Evolutionary conservation across 768 basidiomycete species (phyloP).

Genomic region (Leccinum incarnatum): DNA sequence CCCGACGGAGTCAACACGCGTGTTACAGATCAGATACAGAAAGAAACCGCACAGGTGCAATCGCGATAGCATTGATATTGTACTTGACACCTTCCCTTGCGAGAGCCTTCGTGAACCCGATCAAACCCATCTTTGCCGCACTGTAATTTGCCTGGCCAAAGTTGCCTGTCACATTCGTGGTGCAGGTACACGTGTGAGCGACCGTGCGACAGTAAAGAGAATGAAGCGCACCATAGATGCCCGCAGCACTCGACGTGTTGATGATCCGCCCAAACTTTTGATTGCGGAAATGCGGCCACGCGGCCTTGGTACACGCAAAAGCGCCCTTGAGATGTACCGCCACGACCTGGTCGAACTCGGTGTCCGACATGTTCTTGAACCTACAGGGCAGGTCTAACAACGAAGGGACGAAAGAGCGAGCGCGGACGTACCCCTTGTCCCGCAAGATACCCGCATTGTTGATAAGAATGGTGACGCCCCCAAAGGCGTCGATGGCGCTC

Average conservation of each 20-base stretch:
- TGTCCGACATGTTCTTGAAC: slow-evolving; percentile 97
- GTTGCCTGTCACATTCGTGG: slow-evolving; percentile 54
- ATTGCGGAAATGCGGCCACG: slow-evolving; percentile 93
- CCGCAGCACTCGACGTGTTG: slow-evolving; percentile 94
- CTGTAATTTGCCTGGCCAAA: slow-evolving; percentile 98
- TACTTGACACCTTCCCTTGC: slow-evolving; percentile 92
- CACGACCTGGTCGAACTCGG: slow-evolving; percentile 87
- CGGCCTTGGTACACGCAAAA: slow-evolving; percentile 89
- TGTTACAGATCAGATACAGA: background rate
- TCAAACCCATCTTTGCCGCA: slow-evolving; percentile 95
- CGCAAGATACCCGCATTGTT: slow-evolving; percentile 95
- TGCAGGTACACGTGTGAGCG: background rate
- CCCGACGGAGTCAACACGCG: background rate
- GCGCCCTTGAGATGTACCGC: slow-evolving; percentile 94
- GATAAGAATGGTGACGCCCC: slow-evolving; percentile 80
- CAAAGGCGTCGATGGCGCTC: slow-evolving; percentile 83
- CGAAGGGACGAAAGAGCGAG: background rate
- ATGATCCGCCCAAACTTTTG: slow-evolving; percentile 94
- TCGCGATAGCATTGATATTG: slow-evolving; percentile 79
- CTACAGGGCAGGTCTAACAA: slow-evolving; percentile 35
- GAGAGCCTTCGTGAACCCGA: slow-evolving; percentile 90
- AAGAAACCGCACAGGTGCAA: slow-evolving; percentile 72
- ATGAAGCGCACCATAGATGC: slow-evolving; percentile 69
- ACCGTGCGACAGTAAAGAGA: background rate
- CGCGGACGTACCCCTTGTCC: slow-evolving; percentile 61